Percentiles rank a stretch among this genome's conserved stretches.
Conservation (phyloP, 345 rosid species). For the Lumnitzera littorea region DNA sequence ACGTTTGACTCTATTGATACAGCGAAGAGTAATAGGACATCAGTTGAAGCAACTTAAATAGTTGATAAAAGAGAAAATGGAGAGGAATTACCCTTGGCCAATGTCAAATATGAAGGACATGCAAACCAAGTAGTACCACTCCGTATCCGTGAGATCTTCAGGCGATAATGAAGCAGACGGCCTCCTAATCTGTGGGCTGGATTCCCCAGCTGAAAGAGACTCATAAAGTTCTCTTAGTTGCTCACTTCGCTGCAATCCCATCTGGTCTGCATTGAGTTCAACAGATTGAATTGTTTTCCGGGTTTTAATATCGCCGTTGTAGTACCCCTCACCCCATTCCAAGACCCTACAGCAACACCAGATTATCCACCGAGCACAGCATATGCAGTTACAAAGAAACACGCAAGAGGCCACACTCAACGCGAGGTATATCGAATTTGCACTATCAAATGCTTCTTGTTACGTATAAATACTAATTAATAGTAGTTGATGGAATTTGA, state of each 20-base stretch:
- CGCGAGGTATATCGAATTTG: neutral
- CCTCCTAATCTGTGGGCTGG: constrained; percentile 28
- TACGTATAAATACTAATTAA: too few species aligned
- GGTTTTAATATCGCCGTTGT: constrained; percentile 50
- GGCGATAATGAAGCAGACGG: constrained; percentile 40
- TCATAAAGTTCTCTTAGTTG: constrained; percentile 35
- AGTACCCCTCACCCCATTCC: constrained; percentile 46
- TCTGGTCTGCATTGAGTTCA: constrained; percentile 25
- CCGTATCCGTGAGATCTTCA: constrained; percentile 46
- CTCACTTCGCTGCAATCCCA: constrained; percentile 38
- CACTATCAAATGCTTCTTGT: too few species aligned
- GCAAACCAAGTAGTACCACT: constrained; percentile 53
- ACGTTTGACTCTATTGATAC: too few species aligned
- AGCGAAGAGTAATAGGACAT: too few species aligned
- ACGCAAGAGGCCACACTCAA: neutral
- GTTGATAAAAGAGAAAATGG: neutral
- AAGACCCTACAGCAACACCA: constrained; percentile 21
- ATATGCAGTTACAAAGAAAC: neutral
- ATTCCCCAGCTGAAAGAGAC: constrained; percentile 33
- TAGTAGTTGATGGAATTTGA: too few species aligned
- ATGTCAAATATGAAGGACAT: constrained; percentile 38
- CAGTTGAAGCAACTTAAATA: too few species aligned
- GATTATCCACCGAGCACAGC: neutral
- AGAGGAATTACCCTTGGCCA: constrained; percentile 40
- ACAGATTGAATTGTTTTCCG: constrained; percentile 39